phyloP scores from a whole-genome alignment of 768 basidiomycete species.

The Tulasnella calospora region DNA sequence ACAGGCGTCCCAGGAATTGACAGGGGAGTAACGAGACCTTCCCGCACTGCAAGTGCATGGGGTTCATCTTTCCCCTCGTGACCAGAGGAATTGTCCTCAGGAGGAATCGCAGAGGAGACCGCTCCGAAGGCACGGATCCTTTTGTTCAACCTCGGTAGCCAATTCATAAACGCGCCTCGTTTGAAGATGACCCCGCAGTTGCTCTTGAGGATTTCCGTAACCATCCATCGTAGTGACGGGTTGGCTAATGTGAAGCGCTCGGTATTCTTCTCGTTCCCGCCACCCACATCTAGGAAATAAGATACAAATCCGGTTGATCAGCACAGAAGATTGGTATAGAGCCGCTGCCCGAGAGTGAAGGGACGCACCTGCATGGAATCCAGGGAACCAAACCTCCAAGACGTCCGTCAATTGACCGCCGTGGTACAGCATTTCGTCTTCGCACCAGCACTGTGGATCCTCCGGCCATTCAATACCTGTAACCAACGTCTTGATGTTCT shows the following conservation, averaged over 20 bases:
- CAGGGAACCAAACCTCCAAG: conserved; percentile 75
- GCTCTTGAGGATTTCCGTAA: conserved; percentile 13
- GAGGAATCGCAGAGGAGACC: background rate
- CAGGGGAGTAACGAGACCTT: no score
- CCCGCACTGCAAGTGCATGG: no score
- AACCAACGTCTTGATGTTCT: background rate
- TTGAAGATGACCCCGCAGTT: background rate
- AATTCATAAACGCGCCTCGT: background rate
- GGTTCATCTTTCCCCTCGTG: no score
- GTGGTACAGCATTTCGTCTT: background rate
- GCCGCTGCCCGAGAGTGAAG: background rate
- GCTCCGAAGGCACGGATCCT: conserved; percentile 2
- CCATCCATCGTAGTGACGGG: conserved; percentile 31
- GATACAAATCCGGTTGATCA: background rate
- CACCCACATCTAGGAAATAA: conserved; percentile 29
- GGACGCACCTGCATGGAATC: conserved; percentile 59
- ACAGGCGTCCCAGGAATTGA: no score
- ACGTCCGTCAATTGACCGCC: conserved; percentile 50
- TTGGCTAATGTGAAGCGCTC: conserved; percentile 13
- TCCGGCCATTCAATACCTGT: background rate
- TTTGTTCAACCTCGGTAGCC: background rate
- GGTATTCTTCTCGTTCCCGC: conserved; percentile 27
- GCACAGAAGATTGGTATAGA: background rate
- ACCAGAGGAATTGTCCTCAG: no score
- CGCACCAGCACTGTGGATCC: background rate